A percentile compares a stretch with the other conserved stretches of the same genome.
These are phyloP conservation scores for Brassica juncea DNA, from an alignment of 345 rosid species.

Conservation along the genomic window DNA sequence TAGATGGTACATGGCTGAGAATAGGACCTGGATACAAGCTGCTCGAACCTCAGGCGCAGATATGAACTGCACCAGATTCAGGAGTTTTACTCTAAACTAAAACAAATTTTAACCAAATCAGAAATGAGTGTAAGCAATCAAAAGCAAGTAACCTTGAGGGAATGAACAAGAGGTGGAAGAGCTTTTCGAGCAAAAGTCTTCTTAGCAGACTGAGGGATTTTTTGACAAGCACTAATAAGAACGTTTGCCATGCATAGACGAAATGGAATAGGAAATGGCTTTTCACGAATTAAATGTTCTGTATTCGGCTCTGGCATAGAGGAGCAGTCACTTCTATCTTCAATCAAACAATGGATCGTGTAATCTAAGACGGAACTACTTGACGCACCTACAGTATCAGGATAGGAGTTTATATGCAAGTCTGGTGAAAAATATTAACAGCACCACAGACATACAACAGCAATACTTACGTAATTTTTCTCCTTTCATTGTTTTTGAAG, in stretches of 20 bases:
- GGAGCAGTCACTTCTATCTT: conserved; percentile 41
- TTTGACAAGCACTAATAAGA: conserved; percentile 83
- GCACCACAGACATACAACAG: conserved; percentile 18
- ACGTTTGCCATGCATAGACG: conserved; percentile 91
- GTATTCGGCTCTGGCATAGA: conserved; percentile 30
- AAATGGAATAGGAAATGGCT: conserved; percentile 46
- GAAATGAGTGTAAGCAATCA: conserved; percentile 9
- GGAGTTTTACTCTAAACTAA: conserved; percentile 5
- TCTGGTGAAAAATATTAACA: background rate
- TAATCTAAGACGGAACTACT: conserved; percentile 45
- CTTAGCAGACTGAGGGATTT: conserved; percentile 60
- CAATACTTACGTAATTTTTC: conserved; percentile 18
- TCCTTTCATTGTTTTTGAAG: conserved; percentile 36
- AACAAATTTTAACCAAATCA: background rate
- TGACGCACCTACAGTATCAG: conserved; percentile 48
- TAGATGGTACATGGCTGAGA: conserved; percentile 83
- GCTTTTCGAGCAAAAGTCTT: conserved; percentile 53
- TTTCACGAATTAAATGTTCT: conserved; percentile 36
- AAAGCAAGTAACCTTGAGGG: conserved; percentile 62
- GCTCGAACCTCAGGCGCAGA: conserved; percentile 56
- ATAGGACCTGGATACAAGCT: conserved; percentile 80
- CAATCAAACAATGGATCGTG: conserved; percentile 53
- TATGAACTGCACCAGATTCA: conserved; percentile 48
- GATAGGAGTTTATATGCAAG: conserved; percentile 8
- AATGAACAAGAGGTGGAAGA: conserved; percentile 55